These are phyloP conservation scores for Globisporangium cystogenes DNA, from an alignment of 352 stramenopile genomes.

Conservation along the genomic window DNA sequence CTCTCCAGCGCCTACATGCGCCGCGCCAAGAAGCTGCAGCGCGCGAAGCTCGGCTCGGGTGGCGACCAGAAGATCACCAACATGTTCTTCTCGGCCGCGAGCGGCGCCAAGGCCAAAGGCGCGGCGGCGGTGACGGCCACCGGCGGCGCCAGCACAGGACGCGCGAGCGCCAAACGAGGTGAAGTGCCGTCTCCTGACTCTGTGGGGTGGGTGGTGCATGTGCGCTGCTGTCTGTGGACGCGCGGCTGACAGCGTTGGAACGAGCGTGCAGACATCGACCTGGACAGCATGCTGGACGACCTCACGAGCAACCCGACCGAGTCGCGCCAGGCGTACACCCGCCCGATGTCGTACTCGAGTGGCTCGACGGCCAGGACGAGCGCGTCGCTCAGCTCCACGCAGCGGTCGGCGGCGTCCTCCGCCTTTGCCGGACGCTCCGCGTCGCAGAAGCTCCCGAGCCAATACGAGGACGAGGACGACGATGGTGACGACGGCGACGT, in stretches of 20 bases:
- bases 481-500: conserved; percentile 25
- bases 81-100: conserved; percentile 78
- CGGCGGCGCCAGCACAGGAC: conserved; percentile 7
- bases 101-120: conserved; percentile 28
- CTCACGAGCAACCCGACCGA: conserved; percentile 81
- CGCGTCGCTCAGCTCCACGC: conserved; percentile 6
- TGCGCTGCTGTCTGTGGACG: background rate
- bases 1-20: conserved; percentile 73
- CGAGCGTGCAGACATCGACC: conserved; percentile 57
- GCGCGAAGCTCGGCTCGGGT: conserved; percentile 64
- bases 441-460: conserved; percentile 10
- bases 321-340: conserved; percentile 36
- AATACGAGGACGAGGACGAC: conserved; percentile 5
- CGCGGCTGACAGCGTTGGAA: background rate
- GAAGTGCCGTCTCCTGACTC: too few relatives aligned
- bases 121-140: conserved; percentile 6
- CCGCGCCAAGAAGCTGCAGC: conserved; percentile 79
- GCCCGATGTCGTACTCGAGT: conserved; percentile 54
- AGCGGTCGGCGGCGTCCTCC: conserved; percentile 12
- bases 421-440: background rate
- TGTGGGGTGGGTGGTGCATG: background rate
- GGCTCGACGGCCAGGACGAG: conserved; percentile 21
- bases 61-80: conserved; percentile 87
- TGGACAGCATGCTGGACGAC: conserved; percentile 84
- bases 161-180: conserved; percentile 39